Evolutionary conservation across 2,329 filamentous ascomycete genomes (phyloP).

Genomic region (Fusarium burgessii): DNA sequence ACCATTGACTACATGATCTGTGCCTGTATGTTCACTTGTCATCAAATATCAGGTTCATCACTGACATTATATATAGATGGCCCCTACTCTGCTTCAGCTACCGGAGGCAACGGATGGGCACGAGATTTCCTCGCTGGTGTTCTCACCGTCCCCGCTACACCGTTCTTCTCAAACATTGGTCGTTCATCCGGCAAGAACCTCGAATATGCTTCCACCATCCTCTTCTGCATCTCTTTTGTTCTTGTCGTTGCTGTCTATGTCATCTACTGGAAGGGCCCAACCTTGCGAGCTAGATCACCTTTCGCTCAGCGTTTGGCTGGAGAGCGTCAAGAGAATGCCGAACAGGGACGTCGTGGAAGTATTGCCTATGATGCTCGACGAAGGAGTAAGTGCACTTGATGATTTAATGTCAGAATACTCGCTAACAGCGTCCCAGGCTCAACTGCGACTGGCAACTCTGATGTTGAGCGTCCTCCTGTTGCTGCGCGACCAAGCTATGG

Average conservation of each 20-base stretch:
- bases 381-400: constrained; percentile 45
- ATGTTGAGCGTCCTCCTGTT: constrained; percentile 27
- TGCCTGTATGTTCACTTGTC: constrained; percentile 26
- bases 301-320: constrained; percentile 73
- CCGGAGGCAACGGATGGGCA: constrained; percentile 80
- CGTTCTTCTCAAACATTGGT: constrained; percentile 71
- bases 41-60: rapidly evolving
- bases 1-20: constrained; percentile 78
- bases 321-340: constrained; percentile 49
- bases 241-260: constrained; percentile 73
- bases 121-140: constrained; percentile 80
- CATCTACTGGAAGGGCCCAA: constrained; percentile 74
- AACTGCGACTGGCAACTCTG: constrained; percentile 18
- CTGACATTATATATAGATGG: constrained; percentile 54
- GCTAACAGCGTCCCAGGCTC: constrained; percentile 43
- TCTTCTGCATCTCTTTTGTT: constrained; percentile 70
- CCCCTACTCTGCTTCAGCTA: constrained; percentile 78
- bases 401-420: not conserved
- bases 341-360: constrained; percentile 49
- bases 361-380: constrained; percentile 42
- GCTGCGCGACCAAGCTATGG: constrained; percentile 32
- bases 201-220: constrained; percentile 72
- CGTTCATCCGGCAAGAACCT: constrained; percentile 61
- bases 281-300: constrained; percentile 69
- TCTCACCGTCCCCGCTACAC: constrained; percentile 74